Base-by-base conservation (phyloP, 1,139 yeast species). In the Taphrina flavorubra region DNA sequence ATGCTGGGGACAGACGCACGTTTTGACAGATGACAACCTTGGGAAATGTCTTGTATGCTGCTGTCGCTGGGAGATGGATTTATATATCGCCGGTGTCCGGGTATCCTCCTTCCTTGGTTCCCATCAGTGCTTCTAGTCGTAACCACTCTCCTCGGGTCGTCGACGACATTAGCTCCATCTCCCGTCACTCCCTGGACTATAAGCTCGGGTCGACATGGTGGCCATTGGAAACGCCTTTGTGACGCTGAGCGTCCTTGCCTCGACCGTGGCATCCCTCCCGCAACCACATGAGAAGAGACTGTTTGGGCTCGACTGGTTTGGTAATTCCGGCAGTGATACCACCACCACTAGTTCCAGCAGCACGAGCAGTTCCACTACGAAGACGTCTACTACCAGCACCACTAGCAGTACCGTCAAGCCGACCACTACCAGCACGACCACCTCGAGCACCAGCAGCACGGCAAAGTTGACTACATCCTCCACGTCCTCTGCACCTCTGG, bases 241-340 rank as follows among this genome's bases (percentile, higher is more conserved):
- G 14, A 8, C 53, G 8, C 53, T 58, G 42, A 36, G 53, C 42
- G 16, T 39, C 44, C 36, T 39, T 36, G 53, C 62, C 20, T 42
- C 62, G 25, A 25, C 51, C 18, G 18, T 58, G 40, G 53, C 53
- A 6, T 42, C 51, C 2, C 42, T 47, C 20, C 62, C 18, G 13
- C 51, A 42, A 16, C 51, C 31, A 16, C 51, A 42, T 31, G 62
- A 58, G 53, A 58, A 58, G 42, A 42, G 62, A n/a, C 40, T 58
- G 40, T 58, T 58, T 34, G 62, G 62, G 7, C 42, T 58, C 25
- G 39, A 31, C 34, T 42, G 51, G 62, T 10, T 6, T 6, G 37
- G 31, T 16, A 49, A 49, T 5, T 14, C 11, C 20, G 13, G 44
- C 13, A 16, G 49, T 2, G 39, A 6, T 16, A 7, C 60, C 8